A percentile compares a stretch with the other conserved stretches of the same genome.
Conservation (phyloP, 306 rosid species). For the Corylus heterophylla region DNA sequence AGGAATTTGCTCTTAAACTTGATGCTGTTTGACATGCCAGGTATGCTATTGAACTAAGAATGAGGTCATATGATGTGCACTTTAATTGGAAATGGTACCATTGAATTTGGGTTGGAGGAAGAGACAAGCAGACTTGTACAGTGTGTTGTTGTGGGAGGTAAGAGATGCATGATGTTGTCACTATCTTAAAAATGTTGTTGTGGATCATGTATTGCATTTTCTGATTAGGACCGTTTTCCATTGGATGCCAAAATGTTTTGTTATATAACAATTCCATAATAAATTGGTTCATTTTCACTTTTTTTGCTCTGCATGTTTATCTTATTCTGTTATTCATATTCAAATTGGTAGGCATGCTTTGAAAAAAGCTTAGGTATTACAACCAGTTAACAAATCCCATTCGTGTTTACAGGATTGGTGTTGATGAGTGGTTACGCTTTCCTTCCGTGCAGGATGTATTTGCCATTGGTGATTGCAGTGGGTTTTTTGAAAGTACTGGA, state of each 20-base stretch:
- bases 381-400: background rate
- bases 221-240: background rate
- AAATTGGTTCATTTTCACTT: constrained; percentile 2
- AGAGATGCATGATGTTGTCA: constrained; percentile 24
- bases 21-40: constrained; percentile 91
- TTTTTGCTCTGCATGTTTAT: background rate
- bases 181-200: constrained; percentile 14
- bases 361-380: background rate
- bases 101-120: constrained; percentile 33
- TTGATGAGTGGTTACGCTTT: constrained; percentile 86
- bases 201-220: constrained; percentile 15
- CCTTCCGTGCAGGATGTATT: constrained; percentile 76
- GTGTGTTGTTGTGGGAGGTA: constrained; percentile 96
- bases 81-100: constrained; percentile 7
- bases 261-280: background rate
- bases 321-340: background rate
- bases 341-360: background rate
- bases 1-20: constrained; percentile 85
- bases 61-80: constrained; percentile 18
- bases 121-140: constrained; percentile 74
- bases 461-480: constrained; percentile 91
- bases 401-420: constrained; percentile 68
- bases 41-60: constrained; percentile 35
- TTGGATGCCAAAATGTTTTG: background rate
- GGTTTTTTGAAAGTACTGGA: constrained; percentile 90